Evolutionary conservation across 306 rosid species (phyloP), one percentile per base, ranked within the genome.

Genomic region (Coriaria nepalensis): DNA sequence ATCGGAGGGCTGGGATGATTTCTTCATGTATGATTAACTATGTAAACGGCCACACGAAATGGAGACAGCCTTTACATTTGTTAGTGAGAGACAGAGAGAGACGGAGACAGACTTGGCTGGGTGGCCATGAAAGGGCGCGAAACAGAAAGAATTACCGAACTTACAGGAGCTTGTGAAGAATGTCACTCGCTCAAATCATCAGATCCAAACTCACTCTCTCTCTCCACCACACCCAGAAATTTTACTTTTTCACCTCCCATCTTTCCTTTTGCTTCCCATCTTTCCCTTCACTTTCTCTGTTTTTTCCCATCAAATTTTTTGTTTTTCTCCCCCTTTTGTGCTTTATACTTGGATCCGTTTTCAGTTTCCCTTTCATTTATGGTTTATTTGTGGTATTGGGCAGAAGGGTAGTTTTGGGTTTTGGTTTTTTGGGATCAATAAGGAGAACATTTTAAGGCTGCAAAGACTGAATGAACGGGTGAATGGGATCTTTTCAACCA

Each of bases 71-170:
- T 45, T 42, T n/a, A 45, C 49, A 8, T 45, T 45, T 29, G 8
- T 10, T 10, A 15, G 4, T 40, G 40, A 41, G 33, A 43, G 41
- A 44, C 53, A 43, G 52, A 61, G 40, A 61, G 13, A 9, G 56
- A 34, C 13, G 45, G 56, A 55, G 45, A 45, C 61, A 43, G 75
- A 50, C 56, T 61, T 11, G 60, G 78, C 57, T 65, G 38, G 78
- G 29, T 36, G 57, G 57, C 94, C 96, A 82, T 77, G 48, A 71
- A 74, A 64, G 75, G 84, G 94, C 82, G 94, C 87, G 94, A 71
- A 83, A 73, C 72, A 43, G 65, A 66, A 66, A 93, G 92, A 43
- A 45, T 47, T 57, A 69, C 76, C 96, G 92, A 87, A 71, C 55
- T 73, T 69, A 61, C 65, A 75, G 96, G 93, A 13, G 64, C 33